Evolutionary conservation across 768 basidiomycete species (phyloP).

Genomic region (Amanita molliuscula): DNA sequence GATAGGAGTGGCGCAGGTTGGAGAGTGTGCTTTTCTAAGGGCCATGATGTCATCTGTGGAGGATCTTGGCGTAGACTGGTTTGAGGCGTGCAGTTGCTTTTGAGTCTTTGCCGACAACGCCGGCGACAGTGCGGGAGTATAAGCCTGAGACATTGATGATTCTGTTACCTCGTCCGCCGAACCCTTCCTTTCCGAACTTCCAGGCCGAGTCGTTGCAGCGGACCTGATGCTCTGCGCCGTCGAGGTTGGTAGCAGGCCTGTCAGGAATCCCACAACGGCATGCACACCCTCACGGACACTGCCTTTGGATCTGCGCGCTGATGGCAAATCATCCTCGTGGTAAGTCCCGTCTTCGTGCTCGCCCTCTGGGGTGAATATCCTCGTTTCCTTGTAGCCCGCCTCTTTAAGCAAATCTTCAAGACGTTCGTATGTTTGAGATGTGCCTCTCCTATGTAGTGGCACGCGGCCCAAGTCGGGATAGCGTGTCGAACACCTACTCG

Average conservation of each 20-base stretch:
- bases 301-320: slow-evolving; percentile 12
- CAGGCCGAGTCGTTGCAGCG: background rate
- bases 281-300: slow-evolving; percentile 44
- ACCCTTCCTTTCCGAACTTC: slow-evolving; percentile 9
- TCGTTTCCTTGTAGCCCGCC: slow-evolving; percentile 88
- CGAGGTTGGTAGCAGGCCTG: slow-evolving; percentile 44
- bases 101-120: background rate
- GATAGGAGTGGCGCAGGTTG: background rate
- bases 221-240: slow-evolving; percentile 3
- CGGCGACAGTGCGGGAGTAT: background rate
- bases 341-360: slow-evolving; percentile 34
- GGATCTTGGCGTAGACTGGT: background rate
- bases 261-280: slow-evolving; percentile 56
- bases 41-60: background rate
- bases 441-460: slow-evolving; percentile 70
- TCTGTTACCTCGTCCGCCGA: background rate
- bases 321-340: slow-evolving; percentile 14
- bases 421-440: slow-evolving; percentile 70
- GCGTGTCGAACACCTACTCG: slow-evolving; percentile 29
- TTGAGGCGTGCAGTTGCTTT: background rate
- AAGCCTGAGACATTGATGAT: slow-evolving; percentile 6
- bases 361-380: slow-evolving; percentile 78
- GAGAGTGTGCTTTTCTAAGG: background rate
- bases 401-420: slow-evolving; percentile 80
- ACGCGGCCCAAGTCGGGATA: slow-evolving; percentile 55